Evolutionary conservation across 2,329 filamentous ascomycete genomes (phyloP), one percentile per base, ranked within the genome.

Genomic region (Calonectria leucothoes): DNA sequence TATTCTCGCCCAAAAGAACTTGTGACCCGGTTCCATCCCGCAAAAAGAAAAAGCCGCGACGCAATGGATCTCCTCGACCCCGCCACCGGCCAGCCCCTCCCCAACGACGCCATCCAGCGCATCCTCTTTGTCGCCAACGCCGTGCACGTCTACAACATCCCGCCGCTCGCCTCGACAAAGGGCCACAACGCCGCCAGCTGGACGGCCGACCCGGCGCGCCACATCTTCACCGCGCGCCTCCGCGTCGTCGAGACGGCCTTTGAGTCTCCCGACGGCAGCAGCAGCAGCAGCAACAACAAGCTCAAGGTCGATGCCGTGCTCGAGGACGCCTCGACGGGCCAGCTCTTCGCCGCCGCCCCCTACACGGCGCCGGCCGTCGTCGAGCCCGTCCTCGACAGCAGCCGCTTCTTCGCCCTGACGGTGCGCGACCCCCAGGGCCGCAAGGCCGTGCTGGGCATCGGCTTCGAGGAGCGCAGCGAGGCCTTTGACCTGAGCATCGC

Each of bases 131-230:
- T 95, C 83, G 91, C 93, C 75, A 87, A 89, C 80, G 88, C 89
- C 76, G 93, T 97, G 76, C 94, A 97, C 87, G 90, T 98, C 87
- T 98, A 98, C 89, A 92, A 93, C 81, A 95, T 97, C 83, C 95
- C 95, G 23, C 95, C 95, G 29, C 88, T 95, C 71, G 89, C 93
- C 55, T 93, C 93, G 23, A 95, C 92, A 79, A 93, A 94, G 83
- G 95, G 95, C 83, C 94, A 98, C 88, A 90, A 89, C 42, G 95
- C 95, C 72, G 89, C 92, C 15, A 86, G 90, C 75, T 98, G 95
- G 95, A 97, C 95, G 33, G 87, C 88, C 59, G 90, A 93, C 73
- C 90, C 91, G 73, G 89, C 90, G 76, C 91, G 93, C 45, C 92
- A 95, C 82, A 97, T 98, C 85, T 97, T 98, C 87, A 96, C 94